Base-by-base conservation (phyloP, 305 asterid genomes). In the Fraxinus platypoda region DNA sequence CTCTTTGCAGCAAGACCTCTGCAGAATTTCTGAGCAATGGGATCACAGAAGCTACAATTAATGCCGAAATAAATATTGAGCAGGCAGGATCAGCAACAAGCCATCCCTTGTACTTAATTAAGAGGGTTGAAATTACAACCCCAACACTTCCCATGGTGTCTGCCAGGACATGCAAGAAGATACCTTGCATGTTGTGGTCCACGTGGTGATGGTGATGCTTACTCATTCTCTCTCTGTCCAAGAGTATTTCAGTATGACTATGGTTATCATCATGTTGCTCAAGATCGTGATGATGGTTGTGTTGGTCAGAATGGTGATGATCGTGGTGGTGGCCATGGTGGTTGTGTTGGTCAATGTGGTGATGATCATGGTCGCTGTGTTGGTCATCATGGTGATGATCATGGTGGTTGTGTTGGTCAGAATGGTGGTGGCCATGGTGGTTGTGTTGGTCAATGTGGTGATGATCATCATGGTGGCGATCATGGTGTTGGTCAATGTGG, bases 91-190 rank as follows among this genome's bases (percentile, higher is more conserved):
- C 99, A 12, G 99, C 97, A 23, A 92, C 89, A 11, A 94, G 92
- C 98, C 99, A 96, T 74, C 98, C 98, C 86, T 91, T 93, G 91
- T 94, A 94, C 91, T 94, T 83, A 83, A 94, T 96, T 66, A 96
- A 83, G 21, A 96, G 91, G 75, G 98, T 94, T 1, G 99, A 90
- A 80, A 93, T 86, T 64, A 93, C 98, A 72, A 96, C 99, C 75
- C 99, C 98, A 3, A 96, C 93, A 30, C 99, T 96, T 72, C 99
- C 99, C 91, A 96, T 0, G 6, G 99, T 96, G 90, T 96, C 99
- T 17, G 98, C 99, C 86, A 96, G 81, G 46, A 96, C 98, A 38
- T 96, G 99, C 91, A 96, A 86, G 91, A 96, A 96, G 77, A 96
- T 96, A 82, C 99, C 23, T 83, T 92, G 97, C 99, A 96, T 93